Conservation (phyloP, 805 yeast species). For the Candida andamanensis region DNA sequence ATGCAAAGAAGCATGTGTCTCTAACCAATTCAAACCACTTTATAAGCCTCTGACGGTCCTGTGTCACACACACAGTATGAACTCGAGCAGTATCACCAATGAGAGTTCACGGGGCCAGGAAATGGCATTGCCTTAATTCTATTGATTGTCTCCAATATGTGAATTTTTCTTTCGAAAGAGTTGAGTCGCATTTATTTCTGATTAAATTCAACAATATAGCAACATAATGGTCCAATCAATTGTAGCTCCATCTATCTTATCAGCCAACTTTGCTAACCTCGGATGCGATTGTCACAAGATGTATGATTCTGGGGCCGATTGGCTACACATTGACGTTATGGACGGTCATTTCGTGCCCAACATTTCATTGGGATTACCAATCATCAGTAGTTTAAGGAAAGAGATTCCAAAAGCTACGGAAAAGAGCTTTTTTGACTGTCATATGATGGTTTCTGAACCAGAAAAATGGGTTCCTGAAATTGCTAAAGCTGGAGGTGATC, state of each 20-base stretch:
- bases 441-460: constrained; percentile 95
- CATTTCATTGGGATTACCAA: constrained; percentile 89
- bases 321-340: constrained; percentile 98
- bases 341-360: constrained; percentile 99
- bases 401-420: constrained; percentile 63
- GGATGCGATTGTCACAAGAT: constrained; percentile 84
- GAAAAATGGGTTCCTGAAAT: constrained; percentile 91
- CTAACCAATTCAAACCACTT: no score
- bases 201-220: no score
- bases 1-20: no score
- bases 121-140: no score
- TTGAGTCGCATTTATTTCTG: no score
- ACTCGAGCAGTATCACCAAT: no score
- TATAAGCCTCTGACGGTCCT: no score
- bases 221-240: constrained; percentile 72
- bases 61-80: no score
- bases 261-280: constrained; percentile 85
- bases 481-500: constrained; percentile 92
- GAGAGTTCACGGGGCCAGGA: no score
- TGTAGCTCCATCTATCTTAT: constrained; percentile 91
- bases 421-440: constrained; percentile 77
- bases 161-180: no score
- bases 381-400: constrained; percentile 71
- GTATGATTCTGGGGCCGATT: constrained; percentile 79
- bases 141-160: no score